These are phyloP conservation scores for Emiliania huxleyi DNA, from an alignment of 78 protist genomes.

Conservation along the genomic window DNA sequence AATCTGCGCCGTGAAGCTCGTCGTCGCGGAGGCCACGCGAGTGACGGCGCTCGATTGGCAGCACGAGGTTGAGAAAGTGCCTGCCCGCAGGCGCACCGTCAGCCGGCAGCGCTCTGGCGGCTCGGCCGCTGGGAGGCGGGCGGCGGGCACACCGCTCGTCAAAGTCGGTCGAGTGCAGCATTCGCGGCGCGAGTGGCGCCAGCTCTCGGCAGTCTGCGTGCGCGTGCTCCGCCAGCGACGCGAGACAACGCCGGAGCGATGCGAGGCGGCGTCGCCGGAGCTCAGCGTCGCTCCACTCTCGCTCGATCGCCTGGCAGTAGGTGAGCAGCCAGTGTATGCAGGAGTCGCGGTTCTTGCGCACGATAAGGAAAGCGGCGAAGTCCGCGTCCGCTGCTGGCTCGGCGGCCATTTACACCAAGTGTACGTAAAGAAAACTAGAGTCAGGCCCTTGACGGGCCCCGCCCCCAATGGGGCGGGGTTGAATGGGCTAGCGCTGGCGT, in stretches of 20 bases:
- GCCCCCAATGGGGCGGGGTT: no score
- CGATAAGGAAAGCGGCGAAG: background rate
- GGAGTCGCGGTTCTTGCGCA: constrained; percentile 14
- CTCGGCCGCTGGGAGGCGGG: no score
- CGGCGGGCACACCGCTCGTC: no score
- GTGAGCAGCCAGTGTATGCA: background rate
- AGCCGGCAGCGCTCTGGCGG: no score
- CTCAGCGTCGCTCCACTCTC: background rate
- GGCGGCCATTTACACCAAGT: no score
- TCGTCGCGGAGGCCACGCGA: background rate
- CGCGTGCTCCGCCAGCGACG: background rate
- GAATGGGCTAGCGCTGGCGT: no score
- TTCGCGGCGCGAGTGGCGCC: background rate
- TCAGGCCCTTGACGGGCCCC: no score
- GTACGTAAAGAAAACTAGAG: no score
- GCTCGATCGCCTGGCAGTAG: background rate
- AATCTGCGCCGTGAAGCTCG: background rate
- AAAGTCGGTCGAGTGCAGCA: background rate
- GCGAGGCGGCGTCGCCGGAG: background rate
- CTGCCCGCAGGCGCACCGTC: no score
- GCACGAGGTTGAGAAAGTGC: constrained; percentile 13
- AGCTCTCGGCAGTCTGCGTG: constrained; percentile 23
- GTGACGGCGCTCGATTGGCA: background rate
- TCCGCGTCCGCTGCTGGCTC: background rate
- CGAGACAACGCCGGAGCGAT: background rate